Evolutionary conservation across 352 stramenopile species (phyloP), one percentile per base, ranked within the genome.

Genomic region (Nothophytophthora sp.): DNA sequence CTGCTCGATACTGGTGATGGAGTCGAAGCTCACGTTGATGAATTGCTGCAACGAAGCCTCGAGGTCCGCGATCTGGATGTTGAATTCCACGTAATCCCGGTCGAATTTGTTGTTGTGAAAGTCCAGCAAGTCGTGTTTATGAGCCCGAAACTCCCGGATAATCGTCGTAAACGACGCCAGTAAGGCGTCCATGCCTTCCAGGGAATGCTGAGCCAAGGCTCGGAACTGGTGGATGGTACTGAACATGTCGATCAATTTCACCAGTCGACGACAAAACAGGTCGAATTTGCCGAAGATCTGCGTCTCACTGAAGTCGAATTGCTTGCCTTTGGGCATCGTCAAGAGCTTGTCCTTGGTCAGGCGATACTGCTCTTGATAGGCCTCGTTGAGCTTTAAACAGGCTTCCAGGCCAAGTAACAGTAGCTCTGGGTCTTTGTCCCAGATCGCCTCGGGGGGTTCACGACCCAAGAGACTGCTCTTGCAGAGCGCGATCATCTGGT

Each of bases 11-110:
- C 81, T 95, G 9, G 88, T 92, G 61, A 96, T 94, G 22, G 55
- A 85, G 43, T 96, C 87, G 24, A 97, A 96, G 41, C 71, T 88
- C 15, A 90, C 76, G 57, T 97, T 96, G 63, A 97, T 96, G 45
- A 96, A 97, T 29, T 96, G 82, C 69, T 96, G 87, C 18, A 97
- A 67, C 5, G 70, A 86, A 0, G 79, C 73, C 65, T 97, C 88
- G 8, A 97, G 72, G 44, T 96, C 88, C 0, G 83, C 81, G 38
- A 97, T 94, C 50, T 90, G 80, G 39, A 97, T 95, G 50, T 97
- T 98, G 65, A 98, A 98, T 44, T 97, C 88, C 8, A 98, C 85
- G 51, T 97, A 98, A 55, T 97, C 92, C 12, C 91, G 71, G 39
- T 98, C 92, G 48, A 97, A 98, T 49, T 94, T 92, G 58, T 94